Evolutionary conservation across 2,329 filamentous ascomycete species (phyloP), one percentile per base, ranked within the genome.

Genomic region (Alternaria viburni): DNA sequence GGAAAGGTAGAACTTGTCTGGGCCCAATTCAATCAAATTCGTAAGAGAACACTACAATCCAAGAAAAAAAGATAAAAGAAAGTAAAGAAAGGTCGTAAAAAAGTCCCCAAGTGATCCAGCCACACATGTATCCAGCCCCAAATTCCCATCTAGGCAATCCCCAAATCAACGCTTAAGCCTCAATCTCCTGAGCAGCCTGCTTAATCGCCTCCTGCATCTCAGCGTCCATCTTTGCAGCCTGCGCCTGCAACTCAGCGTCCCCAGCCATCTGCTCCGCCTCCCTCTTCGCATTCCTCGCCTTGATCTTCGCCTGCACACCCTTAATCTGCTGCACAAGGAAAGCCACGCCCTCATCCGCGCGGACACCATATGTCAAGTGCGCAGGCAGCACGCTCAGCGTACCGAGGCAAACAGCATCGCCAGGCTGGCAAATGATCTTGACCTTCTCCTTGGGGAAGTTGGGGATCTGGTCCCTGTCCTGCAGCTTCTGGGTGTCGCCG

Each of bases 351-450:
- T 78, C 74, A 46, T 69, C 54, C 10, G 74, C 76, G 21, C 74
- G 63, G 12, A 32, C 10, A 5, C 75, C 74, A 57, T 78, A 78
- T 6, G 74, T 75, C 61, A 78, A 62, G 61, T 78, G 76, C 6
- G 74, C 64, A 12, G 76, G 70, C 46, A 71, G 44, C 13, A 80
- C 69, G 0, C 64, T 76, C 21, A 81, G 69, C 0, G 82, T 83
- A 32, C 85, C 83, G 5, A 73, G 57, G 62, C 86, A 88, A 6
- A 88, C 85, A 10, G 82, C 76, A 66, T 88, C 86, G 0, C 83
- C 85, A 4, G 66, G 49, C 28, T 84, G 81, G 62, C 86, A 88
- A 41, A 84, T 82, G 19, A 85, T 83, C 68, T 84, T 80, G 5
- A 81, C 79, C 68, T 85, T 82, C 2, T 75, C 76, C 51, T 76